These are phyloP conservation scores for Bipolaris victoriae DNA, from an alignment of 2,329 filamentous ascomycete species.

Conservation along the genomic window DNA sequence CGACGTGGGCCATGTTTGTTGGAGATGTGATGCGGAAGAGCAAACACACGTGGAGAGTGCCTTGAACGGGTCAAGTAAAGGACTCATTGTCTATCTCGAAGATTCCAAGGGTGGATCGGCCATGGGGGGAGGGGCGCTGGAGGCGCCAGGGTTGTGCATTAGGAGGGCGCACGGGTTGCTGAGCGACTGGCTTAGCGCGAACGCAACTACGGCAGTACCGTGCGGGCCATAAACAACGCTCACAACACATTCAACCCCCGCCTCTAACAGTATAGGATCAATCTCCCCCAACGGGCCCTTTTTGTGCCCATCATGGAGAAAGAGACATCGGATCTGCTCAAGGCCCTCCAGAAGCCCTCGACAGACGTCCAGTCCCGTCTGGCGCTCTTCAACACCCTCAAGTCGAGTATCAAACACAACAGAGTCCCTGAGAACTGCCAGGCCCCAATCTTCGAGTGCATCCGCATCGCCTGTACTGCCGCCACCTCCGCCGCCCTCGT, in stretches of 20 bases:
- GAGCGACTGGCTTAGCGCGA: constrained; percentile 17
- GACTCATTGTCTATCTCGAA: constrained; percentile 4
- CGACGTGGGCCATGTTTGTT: background rate
- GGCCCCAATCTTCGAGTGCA: constrained; percentile 77
- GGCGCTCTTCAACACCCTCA: constrained; percentile 70
- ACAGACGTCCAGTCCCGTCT: constrained; percentile 56
- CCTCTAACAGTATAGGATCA: constrained; percentile 19
- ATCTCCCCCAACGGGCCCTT: constrained; percentile 41
- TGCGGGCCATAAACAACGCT: constrained; percentile 18
- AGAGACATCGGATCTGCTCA: constrained; percentile 61
- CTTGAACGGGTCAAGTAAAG: background rate
- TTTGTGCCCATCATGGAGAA: constrained; percentile 55
- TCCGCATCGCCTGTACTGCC: constrained; percentile 75
- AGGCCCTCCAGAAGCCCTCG: constrained; percentile 65
- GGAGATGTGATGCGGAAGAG: background rate
- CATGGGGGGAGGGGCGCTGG: constrained; percentile 13
- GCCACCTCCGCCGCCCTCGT: constrained; percentile 75
- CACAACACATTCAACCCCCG: constrained; percentile 26
- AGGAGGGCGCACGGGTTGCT: constrained; percentile 21
- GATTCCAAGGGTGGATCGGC: constrained; percentile 13
- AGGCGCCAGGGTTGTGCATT: constrained; percentile 14
- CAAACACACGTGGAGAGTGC: background rate
- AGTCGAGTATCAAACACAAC: constrained; percentile 90
- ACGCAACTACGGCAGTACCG: constrained; percentile 8
- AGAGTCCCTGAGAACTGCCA: constrained; percentile 80